Percentiles rank a stretch among this genome's conserved stretches.
Conservation (phyloP, 108 stramenopile genomes). For the Nitzschia sp. region DNA sequence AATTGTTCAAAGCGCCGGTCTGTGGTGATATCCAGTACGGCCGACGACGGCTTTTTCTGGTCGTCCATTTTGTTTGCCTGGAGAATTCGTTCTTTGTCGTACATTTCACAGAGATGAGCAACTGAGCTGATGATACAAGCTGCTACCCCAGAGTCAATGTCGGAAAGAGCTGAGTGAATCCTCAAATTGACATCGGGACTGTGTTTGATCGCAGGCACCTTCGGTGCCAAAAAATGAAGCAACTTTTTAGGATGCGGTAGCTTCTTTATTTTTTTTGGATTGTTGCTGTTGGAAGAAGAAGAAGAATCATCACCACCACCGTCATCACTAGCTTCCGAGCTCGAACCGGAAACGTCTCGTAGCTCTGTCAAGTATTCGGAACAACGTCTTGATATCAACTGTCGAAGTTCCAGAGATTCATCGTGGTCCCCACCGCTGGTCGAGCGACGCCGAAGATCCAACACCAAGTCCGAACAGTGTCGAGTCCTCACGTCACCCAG, state of each 20-base stretch:
- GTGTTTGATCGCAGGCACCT: conserved; percentile 60
- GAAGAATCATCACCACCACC: too few species aligned
- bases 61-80: neutral
- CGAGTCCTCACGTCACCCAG: neutral
- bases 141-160: conserved; percentile 55
- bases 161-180: conserved; percentile 41
- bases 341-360: conserved; percentile 1
- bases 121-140: conserved; percentile 47
- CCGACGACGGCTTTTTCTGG: conserved; percentile 12
- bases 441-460: neutral
- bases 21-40: conserved; percentile 26
- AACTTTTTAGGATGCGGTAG: conserved; percentile 43
- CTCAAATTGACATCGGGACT: conserved; percentile 58
- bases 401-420: conserved; percentile 31
- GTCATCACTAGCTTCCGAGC: neutral
- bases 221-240: conserved; percentile 57
- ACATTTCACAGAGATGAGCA: conserved; percentile 42
- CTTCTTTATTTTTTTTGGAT: neutral
- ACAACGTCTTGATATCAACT: conserved; percentile 27
- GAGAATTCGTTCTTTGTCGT: conserved; percentile 22
- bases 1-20: conserved; percentile 71
- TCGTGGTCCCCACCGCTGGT: conserved; percentile 3
- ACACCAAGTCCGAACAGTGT: neutral
- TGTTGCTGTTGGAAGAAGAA: neutral
- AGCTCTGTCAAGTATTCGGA: conserved; percentile 40